Evolutionary conservation across 2,329 filamentous ascomycete species (phyloP).

Genomic region (Beauveria pseudobassiana): DNA sequence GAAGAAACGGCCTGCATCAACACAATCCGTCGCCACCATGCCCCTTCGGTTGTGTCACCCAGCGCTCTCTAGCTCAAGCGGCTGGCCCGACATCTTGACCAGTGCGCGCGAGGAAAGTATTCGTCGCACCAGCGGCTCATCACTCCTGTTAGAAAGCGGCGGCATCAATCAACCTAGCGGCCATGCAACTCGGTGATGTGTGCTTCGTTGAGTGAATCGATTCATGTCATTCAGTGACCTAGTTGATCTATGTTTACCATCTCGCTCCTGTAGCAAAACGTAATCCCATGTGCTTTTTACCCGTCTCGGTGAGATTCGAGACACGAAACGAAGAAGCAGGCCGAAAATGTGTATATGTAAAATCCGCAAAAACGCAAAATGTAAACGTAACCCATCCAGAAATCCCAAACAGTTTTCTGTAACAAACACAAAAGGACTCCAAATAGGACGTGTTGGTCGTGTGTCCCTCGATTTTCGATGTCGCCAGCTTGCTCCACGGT

Average conservation of each 20-base stretch:
- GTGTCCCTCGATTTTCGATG: background rate
- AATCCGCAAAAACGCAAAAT: background rate
- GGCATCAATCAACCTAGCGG: too few relatives aligned
- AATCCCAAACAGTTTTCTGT: constrained; percentile 5
- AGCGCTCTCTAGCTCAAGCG: too few relatives aligned
- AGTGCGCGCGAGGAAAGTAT: too few relatives aligned
- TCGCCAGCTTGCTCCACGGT: constrained; percentile 4
- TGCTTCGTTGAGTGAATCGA: too few relatives aligned
- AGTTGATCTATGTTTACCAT: constrained; percentile 6
- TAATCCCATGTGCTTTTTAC: background rate
- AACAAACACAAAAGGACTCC: constrained; percentile 2
- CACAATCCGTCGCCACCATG: too few relatives aligned
- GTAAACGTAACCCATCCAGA: constrained; percentile 6
- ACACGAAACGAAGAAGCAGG: background rate
- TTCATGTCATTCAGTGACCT: background rate
- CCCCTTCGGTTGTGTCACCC: too few relatives aligned
- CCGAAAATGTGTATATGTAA: background rate
- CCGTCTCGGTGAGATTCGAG: background rate
- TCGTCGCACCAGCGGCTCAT: too few relatives aligned
- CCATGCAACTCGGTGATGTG: too few relatives aligned
- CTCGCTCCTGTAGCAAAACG: constrained; percentile 6
- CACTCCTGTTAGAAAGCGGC: too few relatives aligned
- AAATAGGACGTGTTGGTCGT: background rate
- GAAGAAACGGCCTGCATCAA: too few relatives aligned
- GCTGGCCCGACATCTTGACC: too few relatives aligned